A percentile compares a stretch with the other conserved stretches of the same genome.
These are phyloP conservation scores for Epichloe scottii DNA, from an alignment of 2,329 filamentous ascomycete genomes.

Conservation along the genomic window DNA sequence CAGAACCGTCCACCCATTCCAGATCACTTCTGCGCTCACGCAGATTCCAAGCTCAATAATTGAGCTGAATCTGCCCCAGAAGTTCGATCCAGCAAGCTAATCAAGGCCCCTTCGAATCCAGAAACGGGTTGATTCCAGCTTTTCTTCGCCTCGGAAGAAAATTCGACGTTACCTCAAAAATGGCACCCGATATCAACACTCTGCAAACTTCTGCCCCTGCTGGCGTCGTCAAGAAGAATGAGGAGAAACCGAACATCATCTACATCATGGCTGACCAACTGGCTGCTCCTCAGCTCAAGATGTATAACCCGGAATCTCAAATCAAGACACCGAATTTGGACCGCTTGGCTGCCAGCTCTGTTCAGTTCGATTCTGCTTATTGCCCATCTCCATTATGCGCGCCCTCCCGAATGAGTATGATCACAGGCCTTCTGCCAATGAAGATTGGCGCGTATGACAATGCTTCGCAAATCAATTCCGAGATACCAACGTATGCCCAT, in stretches of 20 bases:
- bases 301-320: slow-evolving; percentile 77
- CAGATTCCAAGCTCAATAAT: neutral
- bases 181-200: slow-evolving; percentile 67
- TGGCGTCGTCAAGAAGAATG: slow-evolving; percentile 10
- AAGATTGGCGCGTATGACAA: slow-evolving; percentile 91
- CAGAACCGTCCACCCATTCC: neutral
- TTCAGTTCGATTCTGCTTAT: slow-evolving; percentile 89
- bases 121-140: neutral
- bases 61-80: neutral
- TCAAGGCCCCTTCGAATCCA: neutral
- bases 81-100: neutral
- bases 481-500: slow-evolving; percentile 84
- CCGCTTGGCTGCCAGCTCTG: slow-evolving; percentile 64
- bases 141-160: neutral
- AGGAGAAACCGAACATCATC: slow-evolving; percentile 29
- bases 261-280: slow-evolving; percentile 98
- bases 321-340: slow-evolving; percentile 91
- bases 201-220: slow-evolving; percentile 42
- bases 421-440: slow-evolving; percentile 80
- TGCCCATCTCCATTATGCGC: slow-evolving; percentile 89
- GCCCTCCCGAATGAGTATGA: slow-evolving; percentile 87
- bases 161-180: slow-evolving; percentile 19
- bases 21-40: neutral
- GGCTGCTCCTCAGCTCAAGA: slow-evolving; percentile 78
- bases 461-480: slow-evolving; percentile 69